These are phyloP conservation scores for Leptographium procerum DNA, from an alignment of 2,329 filamentous ascomycete genomes.

Conservation along the genomic window DNA sequence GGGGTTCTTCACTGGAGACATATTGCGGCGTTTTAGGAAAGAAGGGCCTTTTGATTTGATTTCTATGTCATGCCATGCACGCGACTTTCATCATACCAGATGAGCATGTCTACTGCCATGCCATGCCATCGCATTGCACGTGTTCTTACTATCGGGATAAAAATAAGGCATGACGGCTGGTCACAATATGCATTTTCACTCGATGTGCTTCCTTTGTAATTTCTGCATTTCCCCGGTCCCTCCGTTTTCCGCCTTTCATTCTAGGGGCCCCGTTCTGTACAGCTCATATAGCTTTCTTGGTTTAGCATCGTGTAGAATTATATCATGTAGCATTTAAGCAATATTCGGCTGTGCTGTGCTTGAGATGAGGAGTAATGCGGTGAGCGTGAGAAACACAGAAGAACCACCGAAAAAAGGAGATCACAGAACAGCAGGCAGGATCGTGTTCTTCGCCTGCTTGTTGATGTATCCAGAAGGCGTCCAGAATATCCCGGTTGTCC, in stretches of 20 bases:
- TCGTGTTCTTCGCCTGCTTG: not conserved
- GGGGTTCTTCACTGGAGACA: not conserved
- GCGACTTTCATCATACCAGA: not conserved
- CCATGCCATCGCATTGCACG: not conserved
- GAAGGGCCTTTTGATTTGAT: not conserved
- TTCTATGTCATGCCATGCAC: not conserved
- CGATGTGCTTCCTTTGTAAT: not conserved
- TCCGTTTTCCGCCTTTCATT: too few relatives aligned
- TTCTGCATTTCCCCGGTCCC: not conserved
- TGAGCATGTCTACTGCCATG: not conserved
- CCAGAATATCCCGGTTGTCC: not conserved
- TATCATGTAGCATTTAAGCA: not conserved
- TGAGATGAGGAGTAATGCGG: not conserved
- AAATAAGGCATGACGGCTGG: not conserved
- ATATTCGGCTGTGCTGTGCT: not conserved
- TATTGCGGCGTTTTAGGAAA: not conserved
- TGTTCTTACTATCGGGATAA: not conserved
- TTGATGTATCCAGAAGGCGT: not conserved
- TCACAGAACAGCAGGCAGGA: not conserved
- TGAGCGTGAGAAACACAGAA: not conserved
- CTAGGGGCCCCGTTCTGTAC: not conserved
- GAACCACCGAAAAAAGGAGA: not conserved
- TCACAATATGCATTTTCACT: not conserved
- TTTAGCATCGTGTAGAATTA: not conserved
- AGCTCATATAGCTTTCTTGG: not conserved